Evolutionary conservation across 2,329 filamentous ascomycete genomes (phyloP), one percentile per base, ranked within the genome.

Genomic region (Sphaerostilbella broomeana): DNA sequence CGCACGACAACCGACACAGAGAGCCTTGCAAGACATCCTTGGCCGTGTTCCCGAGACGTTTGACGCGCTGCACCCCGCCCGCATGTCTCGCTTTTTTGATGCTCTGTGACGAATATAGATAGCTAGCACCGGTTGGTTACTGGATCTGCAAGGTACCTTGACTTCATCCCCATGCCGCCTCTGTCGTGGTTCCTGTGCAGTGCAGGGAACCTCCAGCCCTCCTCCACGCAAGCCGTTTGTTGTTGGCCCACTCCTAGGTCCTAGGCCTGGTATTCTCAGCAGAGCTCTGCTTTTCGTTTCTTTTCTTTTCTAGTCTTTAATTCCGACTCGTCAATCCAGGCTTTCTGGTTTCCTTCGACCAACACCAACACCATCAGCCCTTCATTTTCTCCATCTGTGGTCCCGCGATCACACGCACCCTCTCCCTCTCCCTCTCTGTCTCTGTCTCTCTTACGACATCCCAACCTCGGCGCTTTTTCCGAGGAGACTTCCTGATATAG

Each of bases 101-200:
- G n/a, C n/a, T n/a, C n/a, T n/a, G n/a, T n/a, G n/a, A n/a, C n/a
- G n/a, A n/a, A n/a, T n/a, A n/a, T n/a, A n/a, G n/a, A n/a, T n/a
- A n/a, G n/a, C n/a, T n/a, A n/a, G n/a, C n/a, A n/a, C n/a, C n/a
- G n/a, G n/a, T n/a, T 24, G 16, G 34, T 28, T 26, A n/a, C 41
- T 38, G 47, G 46, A 50, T 46, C 48, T 51, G 48, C 47, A 52
- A 47, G 48, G 38, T 40, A 40, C 30, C 21, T 19, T 33, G 43
- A 50, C 44, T 46, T 45, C 31, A 28, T 25, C 44, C 41, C 45
- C 34, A 25, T 25, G 42, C 35, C 29, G 31, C 26, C 35, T 38
- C 19, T 33, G 24, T 40, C 19, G 18, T 19, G 38, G 25, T 28
- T 39, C 16, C 9, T 17, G 22, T 19, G 33, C 17, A 16, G 6